Base-by-base conservation (phyloP, 768 basidiomycete species). In the Leucogyrophana mollusca region DNA sequence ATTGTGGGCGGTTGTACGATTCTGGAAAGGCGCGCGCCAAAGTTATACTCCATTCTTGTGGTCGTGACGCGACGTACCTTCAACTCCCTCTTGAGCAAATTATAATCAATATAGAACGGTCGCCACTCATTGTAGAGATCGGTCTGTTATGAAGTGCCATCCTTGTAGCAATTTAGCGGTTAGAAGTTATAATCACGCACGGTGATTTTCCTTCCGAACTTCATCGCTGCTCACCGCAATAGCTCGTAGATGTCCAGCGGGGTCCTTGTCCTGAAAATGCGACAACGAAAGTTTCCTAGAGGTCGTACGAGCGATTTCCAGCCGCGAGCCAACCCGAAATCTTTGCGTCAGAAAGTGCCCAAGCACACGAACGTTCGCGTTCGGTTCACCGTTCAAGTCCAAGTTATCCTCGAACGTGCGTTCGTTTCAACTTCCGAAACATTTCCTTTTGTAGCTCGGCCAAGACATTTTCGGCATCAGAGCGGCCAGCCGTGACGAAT, bases 41-140 rank as follows among this genome's bases (percentile, higher is more conserved):
- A 41, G 25, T 21, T 16, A 35, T 17, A 37, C 23, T 9, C 3
- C 23, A n/a, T n/a, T n/a, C n/a, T n/a, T n/a, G n/a, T n/a, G n/a
- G n/a, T 43, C 5, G 14, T 3, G 17, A 43, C 43, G 16, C 34
- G 5, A 51, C 60, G 50, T 34, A 85, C 87, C 74, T 97, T 96
- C 55, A 98, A 81, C 54, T 90, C 86, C 45, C 89, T 87, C 68
- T 97, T 97, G 35, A 97, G 75, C 7, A 76, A 73, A 57, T 88
- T 90, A 58, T 98, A 97, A 69, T 94, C 82, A 47, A 97, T 77
- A 61, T 97, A 97, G 58, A 85, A 88, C 2, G 86, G 86, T 16
- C 83, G 78, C 94, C 94, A 96, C 76, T 92, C 94, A 54, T 76
- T 78, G 67, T 94, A 96, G 34, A 92, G 76, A 57, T 88, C 87